Evolutionary conservation across 2,329 filamentous ascomycete species (phyloP), one percentile per base, ranked within the genome.

Genomic region (Graphilbum fragrans): DNA sequence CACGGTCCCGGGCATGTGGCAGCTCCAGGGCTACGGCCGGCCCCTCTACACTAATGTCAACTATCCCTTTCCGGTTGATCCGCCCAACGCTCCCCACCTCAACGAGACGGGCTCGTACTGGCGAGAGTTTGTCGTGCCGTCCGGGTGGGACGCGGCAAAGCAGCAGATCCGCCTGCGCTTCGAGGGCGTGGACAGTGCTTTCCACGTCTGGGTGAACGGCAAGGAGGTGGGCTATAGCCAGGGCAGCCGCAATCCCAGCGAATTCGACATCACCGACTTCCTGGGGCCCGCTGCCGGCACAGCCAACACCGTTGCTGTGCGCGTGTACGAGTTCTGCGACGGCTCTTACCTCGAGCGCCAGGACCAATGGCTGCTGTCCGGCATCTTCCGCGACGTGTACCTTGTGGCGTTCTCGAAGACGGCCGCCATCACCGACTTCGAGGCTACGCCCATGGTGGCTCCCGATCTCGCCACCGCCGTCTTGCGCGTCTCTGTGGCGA

Each of bases 101-200:
- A 77, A 80, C 41, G 78, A 77, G 33, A 69, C 65, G 25, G 80
- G 80, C 1, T 71, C 70, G 1, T 84, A 85, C 50, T 37, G 57
- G 61, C 16, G 61, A 59, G 8, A 16, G 9, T 29, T 37, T 8
- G 3, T 9, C 4, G 20, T 37, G 4, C 37, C 37, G 14, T 6
- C 8, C 9, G 32, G 32, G 17, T 34, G 32, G 32, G 17, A 7
- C 9, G 32, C 11, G 9, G 7, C 32, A n/a, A 16, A 9, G 7
- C 3, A 4, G 9, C 20, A 81, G 49, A 64, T 82, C 17, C 65
- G 79, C 16, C 58, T 86, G 6, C 64, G 80, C 6, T 86, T 85
- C 44, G 81, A 86, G 48, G 82, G 82, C 1, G 80, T 86, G 0
- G 82, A 86, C 52, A 73, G 76, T 34, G 72, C 80, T 0, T 86